phyloP scores from a whole-genome alignment of 2,329 filamentous ascomycete genomes.

The Fusarium buxicola region DNA sequence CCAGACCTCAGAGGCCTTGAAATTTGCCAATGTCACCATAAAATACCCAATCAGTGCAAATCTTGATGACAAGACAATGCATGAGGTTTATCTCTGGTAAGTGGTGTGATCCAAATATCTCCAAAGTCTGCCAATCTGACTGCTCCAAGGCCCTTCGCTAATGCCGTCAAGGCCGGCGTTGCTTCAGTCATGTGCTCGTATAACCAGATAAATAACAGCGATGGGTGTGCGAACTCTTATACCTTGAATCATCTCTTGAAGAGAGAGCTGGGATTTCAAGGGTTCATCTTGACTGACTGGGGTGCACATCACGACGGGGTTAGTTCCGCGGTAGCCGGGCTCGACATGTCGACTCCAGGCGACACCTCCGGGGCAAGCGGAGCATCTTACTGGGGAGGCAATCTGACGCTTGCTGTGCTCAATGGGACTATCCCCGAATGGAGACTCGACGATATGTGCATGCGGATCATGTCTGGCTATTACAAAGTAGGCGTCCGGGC shows the following conservation, averaged over 20 bases:
- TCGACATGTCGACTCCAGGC: slow-evolving; percentile 48
- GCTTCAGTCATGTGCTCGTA: slow-evolving; percentile 86
- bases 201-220: slow-evolving; percentile 73
- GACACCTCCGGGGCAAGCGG: not conserved
- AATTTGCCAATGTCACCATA: no score
- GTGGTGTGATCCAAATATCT: no score
- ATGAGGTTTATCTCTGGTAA: slow-evolving; percentile 79
- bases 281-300: slow-evolving; percentile 69
- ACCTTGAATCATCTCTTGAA: slow-evolving; percentile 63
- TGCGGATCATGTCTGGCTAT: slow-evolving; percentile 9
- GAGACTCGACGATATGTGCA: slow-evolving; percentile 22
- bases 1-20: fast-evolving
- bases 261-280: slow-evolving; percentile 78
- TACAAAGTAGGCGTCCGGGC: slow-evolving; percentile 10
- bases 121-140: no score
- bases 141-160: slow-evolving; percentile 70
- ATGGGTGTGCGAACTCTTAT: slow-evolving; percentile 22
- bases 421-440: slow-evolving; percentile 19
- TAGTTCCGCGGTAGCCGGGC: slow-evolving; percentile 11
- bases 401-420: slow-evolving; percentile 19
- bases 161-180: slow-evolving; percentile 79
- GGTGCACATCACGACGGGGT: slow-evolving; percentile 15
- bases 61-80: slow-evolving; percentile 35
- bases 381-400: slow-evolving; percentile 11
- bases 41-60: slow-evolving; percentile 11